Conservation (phyloP, 139 green algal genomes). For the Tetradesmus obliquus region DNA sequence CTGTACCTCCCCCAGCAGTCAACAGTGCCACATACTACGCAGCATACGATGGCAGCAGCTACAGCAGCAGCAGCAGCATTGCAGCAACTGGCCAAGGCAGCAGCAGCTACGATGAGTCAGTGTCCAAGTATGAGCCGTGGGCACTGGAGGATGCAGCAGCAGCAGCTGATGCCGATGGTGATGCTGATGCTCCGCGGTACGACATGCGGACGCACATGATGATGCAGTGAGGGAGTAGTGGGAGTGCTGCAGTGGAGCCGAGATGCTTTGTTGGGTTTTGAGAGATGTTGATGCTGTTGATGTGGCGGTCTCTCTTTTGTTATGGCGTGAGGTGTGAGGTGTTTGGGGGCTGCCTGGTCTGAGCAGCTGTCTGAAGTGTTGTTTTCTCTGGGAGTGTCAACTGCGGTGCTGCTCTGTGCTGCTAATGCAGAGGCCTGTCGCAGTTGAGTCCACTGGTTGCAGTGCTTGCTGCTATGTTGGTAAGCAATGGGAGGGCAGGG, state of each 20-base stretch:
- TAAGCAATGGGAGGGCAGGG: not conserved
- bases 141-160: conserved; percentile 25
- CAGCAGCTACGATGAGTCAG: conserved; percentile 23
- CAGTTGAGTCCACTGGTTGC: not conserved
- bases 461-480: not conserved
- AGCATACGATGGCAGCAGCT: conserved; percentile 15
- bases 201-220: conserved; percentile 46
- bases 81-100: not conserved
- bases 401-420: not conserved
- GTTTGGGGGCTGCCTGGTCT: too few species aligned
- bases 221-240: conserved; percentile 20
- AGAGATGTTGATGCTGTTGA: too few species aligned
- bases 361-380: too few species aligned
- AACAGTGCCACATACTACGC: conserved; percentile 28
- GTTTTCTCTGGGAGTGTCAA: not conserved
- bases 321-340: too few species aligned
- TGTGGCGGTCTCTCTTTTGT: too few species aligned
- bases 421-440: not conserved
- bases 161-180: not conserved
- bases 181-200: conserved; percentile 23
- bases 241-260: not conserved
- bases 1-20: conserved; percentile 26
- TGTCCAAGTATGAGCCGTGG: conserved; percentile 51
- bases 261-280: too few species aligned
- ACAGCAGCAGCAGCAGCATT: conserved; percentile 16